A percentile compares a stretch with the other conserved stretches of the same genome.
Conservation (phyloP, 2,329 filamentous ascomycete genomes). For the Leptographium flavum region DNA sequence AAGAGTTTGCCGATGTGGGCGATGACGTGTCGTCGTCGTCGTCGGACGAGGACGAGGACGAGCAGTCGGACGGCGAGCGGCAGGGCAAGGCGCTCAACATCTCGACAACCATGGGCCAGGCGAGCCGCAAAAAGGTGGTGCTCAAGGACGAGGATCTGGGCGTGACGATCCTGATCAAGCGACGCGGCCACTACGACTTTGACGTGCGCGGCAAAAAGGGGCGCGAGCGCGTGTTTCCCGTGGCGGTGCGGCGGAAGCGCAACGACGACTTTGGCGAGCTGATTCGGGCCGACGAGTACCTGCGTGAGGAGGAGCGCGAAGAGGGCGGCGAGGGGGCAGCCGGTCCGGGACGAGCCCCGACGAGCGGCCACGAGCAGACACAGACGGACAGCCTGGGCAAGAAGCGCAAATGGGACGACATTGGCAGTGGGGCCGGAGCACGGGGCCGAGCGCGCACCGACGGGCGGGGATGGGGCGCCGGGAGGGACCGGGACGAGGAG, state of each 20-base stretch:
- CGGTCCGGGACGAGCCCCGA: too few species aligned
- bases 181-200: conserved; percentile 85
- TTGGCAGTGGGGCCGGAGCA: conserved; percentile 20
- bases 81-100: conserved; percentile 87
- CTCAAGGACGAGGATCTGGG: conserved; percentile 83
- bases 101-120: conserved; percentile 71
- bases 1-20: conserved; percentile 56
- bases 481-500: not conserved
- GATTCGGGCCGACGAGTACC: conserved; percentile 85
- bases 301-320: conserved; percentile 83
- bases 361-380: not conserved
- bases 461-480: not conserved
- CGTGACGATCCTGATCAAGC: conserved; percentile 77
- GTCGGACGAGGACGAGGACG: conserved; percentile 71
- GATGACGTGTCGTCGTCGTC: conserved; percentile 64
- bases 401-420: conserved; percentile 88
- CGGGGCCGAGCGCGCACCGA: not conserved
- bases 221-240: conserved; percentile 82
- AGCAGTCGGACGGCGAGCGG: conserved; percentile 78
- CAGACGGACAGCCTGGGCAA: conserved; percentile 46
- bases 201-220: conserved; percentile 86
- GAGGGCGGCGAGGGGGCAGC: conserved; percentile 46
- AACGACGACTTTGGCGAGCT: conserved; percentile 88
- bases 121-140: conserved; percentile 71
- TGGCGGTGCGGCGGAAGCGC: conserved; percentile 63